Base-by-base conservation (phyloP, 805 yeast species). In the Grigorovia jiainica region DNA sequence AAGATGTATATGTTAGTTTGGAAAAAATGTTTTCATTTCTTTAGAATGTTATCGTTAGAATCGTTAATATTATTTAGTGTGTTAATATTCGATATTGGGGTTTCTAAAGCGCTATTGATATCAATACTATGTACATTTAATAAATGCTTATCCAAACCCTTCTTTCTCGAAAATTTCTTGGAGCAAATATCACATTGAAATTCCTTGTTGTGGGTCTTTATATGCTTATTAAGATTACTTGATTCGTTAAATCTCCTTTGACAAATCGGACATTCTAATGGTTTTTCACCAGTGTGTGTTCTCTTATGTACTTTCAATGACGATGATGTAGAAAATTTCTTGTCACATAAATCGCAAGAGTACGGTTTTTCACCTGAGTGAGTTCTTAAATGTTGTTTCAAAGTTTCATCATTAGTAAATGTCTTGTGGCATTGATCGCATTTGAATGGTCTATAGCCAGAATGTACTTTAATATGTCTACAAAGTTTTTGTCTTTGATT, bases 301-400 rank as follows among this genome's bases (percentile, higher is more conserved):
- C 97, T 69, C 36, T 73, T 62, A 63, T 92, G 97, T 24, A 90
- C 86, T 1, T 87, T 81, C 36, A 89, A 67, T 13, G 92, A 80
- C 4, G 92, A 79, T 23, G 84, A 75, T 2, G 95, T 86, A 9
- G 95, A 82, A 65, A 90, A 90, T 20, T 67, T 58, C 58, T 87
- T 89, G 4, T 74, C 79, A 60, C 98, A 90, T 1, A 67, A 56
- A 20, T 71, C 66, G 60, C 98, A 90, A 41, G 60, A 61, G 58
- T 72, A 87, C 1, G 97, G 97, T 54, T 79, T 83, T 53, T 87
- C 97, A 2, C 96, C 96, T 1, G 90, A 78, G 59, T 90, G 97
- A 3, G 76, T 78, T 40, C 96, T 68, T 66, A 73, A 61, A 61
- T 92, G 98, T 61, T 87, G 95, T 34, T 72, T 71, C 35, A 92